phyloP scores from a whole-genome alignment of 2,329 filamentous ascomycete species.

The Knufia petricola region DNA sequence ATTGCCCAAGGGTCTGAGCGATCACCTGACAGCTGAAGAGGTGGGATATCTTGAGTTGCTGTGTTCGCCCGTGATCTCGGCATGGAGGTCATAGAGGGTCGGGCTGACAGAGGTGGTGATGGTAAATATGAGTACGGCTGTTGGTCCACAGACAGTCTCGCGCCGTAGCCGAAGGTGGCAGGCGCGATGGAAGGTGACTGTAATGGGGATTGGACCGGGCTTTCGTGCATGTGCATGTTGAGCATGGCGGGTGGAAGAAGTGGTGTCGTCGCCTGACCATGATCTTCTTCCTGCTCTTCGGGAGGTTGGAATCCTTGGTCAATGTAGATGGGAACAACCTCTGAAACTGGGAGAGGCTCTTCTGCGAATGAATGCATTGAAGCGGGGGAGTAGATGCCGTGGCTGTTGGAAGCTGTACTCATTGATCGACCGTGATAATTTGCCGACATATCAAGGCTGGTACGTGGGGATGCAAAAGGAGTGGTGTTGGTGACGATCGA shows the following conservation, averaged over 20 bases:
- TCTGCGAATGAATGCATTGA: slow-evolving; percentile 37
- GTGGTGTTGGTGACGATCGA: slow-evolving; percentile 54
- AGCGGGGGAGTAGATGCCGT: slow-evolving; percentile 11
- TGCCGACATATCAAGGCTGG: slow-evolving; percentile 52
- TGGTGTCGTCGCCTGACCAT: slow-evolving; percentile 67
- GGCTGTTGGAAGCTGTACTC: slow-evolving; percentile 23
- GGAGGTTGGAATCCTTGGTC: slow-evolving; percentile 40
- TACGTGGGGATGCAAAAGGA: slow-evolving; percentile 41
- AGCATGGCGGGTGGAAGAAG: slow-evolving; percentile 73
- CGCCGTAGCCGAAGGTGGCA: slow-evolving; percentile 34
- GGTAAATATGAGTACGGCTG: slow-evolving; percentile 42
- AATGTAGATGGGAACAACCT: slow-evolving; percentile 42
- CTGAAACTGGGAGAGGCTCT: slow-evolving; percentile 41
- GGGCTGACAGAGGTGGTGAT: slow-evolving; percentile 66
- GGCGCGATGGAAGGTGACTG: slow-evolving; percentile 73
- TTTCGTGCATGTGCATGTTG: slow-evolving; percentile 41
- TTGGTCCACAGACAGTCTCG: slow-evolving; percentile 39
- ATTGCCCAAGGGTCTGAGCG: slow-evolving; percentile 70
- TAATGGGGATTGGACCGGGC: slow-evolving; percentile 64
- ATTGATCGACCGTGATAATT: slow-evolving; percentile 26
- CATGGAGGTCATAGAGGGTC: slow-evolving; percentile 70
- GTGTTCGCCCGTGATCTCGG: slow-evolving; percentile 37
- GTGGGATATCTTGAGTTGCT: slow-evolving; percentile 49
- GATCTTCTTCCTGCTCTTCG: slow-evolving; percentile 42
- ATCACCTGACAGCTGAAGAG: slow-evolving; percentile 54